phyloP scores from a whole-genome alignment of 75 land plant species.

The Picea sitchensis region DNA sequence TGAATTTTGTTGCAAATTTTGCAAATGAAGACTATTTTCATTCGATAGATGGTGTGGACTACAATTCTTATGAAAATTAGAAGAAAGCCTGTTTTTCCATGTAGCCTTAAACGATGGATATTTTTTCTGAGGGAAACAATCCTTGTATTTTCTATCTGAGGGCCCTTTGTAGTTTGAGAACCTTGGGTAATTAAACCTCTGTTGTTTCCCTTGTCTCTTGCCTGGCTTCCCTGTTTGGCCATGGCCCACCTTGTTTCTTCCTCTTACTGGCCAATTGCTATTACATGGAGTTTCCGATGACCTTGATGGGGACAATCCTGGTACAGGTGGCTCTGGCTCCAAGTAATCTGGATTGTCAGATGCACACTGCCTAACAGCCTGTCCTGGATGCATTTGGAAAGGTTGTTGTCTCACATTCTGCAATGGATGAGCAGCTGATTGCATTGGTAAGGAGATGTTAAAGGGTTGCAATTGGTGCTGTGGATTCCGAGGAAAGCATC shows the following conservation, averaged over 20 bases:
- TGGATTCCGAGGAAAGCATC: background rate
- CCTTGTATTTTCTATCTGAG: conserved; percentile 1
- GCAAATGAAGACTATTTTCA: background rate
- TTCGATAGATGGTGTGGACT: background rate
- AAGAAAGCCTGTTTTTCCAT: conserved; percentile 1
- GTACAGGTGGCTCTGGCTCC: conserved; percentile 8
- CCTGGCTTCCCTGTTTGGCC: background rate
- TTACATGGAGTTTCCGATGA: background rate
- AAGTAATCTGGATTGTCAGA: background rate
- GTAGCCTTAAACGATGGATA: background rate
- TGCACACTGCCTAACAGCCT: background rate
- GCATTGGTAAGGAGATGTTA: background rate
- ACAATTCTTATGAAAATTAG: background rate
- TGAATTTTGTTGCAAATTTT: background rate
- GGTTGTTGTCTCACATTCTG: background rate
- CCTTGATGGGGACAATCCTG: conserved; percentile 7
- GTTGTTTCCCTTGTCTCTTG: conserved; percentile 1
- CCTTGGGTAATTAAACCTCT: background rate
- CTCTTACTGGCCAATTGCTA: background rate
- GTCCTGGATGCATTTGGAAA: conserved; percentile 2
- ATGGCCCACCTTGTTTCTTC: background rate
- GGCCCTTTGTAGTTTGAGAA: conserved; percentile 6
- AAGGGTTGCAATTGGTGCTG: background rate
- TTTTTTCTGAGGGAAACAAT: conserved; percentile 5
- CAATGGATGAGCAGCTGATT: background rate